Evolutionary conservation across 106 monocot genomes (phyloP).

Genomic region (Phalaenopsis equestris): DNA sequence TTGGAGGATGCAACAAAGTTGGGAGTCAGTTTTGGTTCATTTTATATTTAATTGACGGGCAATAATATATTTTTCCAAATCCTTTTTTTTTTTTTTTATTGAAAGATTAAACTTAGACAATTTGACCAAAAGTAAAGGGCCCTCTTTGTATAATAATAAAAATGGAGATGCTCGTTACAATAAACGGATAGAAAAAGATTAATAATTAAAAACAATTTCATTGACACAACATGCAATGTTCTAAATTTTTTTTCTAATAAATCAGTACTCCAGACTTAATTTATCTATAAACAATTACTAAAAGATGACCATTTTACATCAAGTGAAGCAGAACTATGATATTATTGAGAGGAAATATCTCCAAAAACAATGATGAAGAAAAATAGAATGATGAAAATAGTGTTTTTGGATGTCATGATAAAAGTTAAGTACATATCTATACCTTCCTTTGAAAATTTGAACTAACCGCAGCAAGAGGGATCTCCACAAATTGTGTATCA

Average conservation of each 20-base stretch:
- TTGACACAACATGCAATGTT: neutral
- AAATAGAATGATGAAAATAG: neutral
- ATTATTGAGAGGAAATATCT: neutral
- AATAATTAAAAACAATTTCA: neutral
- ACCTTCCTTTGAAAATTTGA: slow-evolving; percentile 54
- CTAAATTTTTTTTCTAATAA: neutral
- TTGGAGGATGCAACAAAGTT: too few relatives aligned
- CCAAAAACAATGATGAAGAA: neutral
- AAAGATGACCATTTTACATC: neutral
- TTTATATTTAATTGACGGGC: too few relatives aligned
- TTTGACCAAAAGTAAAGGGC: too few relatives aligned
- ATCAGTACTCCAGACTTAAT: neutral
- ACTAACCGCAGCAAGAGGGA: slow-evolving; percentile 73
- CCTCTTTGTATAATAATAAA: too few relatives aligned
- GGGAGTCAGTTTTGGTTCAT: too few relatives aligned
- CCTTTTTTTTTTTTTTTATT: too few relatives aligned
- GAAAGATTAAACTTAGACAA: too few relatives aligned
- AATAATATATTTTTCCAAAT: too few relatives aligned
- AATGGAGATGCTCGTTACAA: neutral
- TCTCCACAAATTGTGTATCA: slow-evolving; percentile 68
- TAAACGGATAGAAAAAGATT: neutral
- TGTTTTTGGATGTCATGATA: neutral
- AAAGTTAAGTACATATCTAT: neutral
- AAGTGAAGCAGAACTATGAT: neutral
- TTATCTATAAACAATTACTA: neutral